phyloP scores from a whole-genome alignment of 2,329 filamentous ascomycete species.

The Fusarium succisae region DNA sequence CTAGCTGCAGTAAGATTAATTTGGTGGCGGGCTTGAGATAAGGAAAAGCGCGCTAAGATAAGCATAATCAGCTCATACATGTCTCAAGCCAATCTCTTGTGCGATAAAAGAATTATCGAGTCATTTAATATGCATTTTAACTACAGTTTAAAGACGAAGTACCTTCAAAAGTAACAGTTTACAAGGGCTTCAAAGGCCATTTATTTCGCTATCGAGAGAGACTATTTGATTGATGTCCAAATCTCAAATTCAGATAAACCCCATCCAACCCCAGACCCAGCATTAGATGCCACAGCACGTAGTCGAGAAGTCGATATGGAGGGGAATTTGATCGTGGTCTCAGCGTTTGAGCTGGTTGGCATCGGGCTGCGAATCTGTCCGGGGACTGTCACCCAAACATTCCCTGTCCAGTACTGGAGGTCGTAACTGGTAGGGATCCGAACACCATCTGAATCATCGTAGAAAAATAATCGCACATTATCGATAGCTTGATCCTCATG shows the following conservation, averaged over 20 bases:
- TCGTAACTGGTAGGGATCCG: not conserved
- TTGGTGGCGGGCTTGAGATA: not conserved
- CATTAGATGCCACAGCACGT: not conserved
- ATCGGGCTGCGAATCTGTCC: not conserved
- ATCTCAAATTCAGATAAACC: not conserved
- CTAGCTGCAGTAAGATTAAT: not conserved
- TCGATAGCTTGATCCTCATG: not conserved
- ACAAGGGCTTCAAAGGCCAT: too few species aligned
- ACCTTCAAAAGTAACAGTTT: fast-evolving
- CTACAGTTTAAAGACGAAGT: not conserved
- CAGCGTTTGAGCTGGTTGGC: not conserved
- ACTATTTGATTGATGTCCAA: not conserved
- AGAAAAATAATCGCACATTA: not conserved
- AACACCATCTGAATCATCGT: not conserved
- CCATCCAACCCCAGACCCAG: not conserved
- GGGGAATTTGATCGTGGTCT: not conserved
- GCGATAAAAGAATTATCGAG: not conserved
- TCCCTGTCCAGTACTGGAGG: not conserved
- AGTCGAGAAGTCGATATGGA: not conserved
- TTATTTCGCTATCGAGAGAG: too few species aligned
- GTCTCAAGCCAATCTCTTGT: not conserved
- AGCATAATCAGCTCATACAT: not conserved
- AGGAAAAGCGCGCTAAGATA: not conserved
- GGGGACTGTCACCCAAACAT: not conserved
- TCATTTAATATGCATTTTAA: not conserved